Conservation (phyloP, 1,139 yeast species). For the Taphrina flavorubra region DNA sequence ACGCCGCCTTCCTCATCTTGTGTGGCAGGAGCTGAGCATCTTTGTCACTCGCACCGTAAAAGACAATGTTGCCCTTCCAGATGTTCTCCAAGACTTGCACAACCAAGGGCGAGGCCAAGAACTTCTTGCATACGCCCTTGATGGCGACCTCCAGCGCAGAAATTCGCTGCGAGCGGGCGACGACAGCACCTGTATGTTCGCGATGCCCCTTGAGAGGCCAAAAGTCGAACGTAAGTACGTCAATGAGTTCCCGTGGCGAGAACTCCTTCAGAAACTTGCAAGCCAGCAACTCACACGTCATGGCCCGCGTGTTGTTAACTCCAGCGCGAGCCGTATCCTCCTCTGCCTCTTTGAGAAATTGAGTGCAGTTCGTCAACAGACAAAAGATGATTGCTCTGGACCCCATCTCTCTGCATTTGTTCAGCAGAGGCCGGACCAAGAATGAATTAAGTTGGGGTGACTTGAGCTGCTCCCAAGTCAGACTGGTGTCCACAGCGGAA, state of each 20-base stretch:
- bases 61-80: conserved; percentile 61
- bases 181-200: conserved; percentile 36
- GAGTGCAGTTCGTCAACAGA: conserved; percentile 53
- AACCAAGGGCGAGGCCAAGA: conserved; percentile 64
- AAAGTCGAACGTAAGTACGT: conserved; percentile 55
- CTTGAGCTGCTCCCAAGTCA: conserved; percentile 63
- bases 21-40: conserved; percentile 50
- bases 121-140: conserved; percentile 61
- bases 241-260: conserved; percentile 57
- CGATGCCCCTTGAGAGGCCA: conserved; percentile 50
- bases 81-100: conserved; percentile 60
- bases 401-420: conserved; percentile 48
- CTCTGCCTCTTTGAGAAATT: conserved; percentile 59
- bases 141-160: conserved; percentile 64
- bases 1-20: conserved; percentile 53
- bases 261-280: conserved; percentile 61
- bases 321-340: conserved; percentile 60
- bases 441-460: conserved; percentile 62
- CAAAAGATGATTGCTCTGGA: conserved; percentile 53
- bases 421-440: conserved; percentile 60
- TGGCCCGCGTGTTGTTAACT: conserved; percentile 60
- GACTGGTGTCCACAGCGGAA: conserved; percentile 57
- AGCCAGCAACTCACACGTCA: conserved; percentile 63
- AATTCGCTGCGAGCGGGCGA: conserved; percentile 53
- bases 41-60: conserved; percentile 54